Evolutionary conservation across 2,329 filamentous ascomycete species (phyloP).

Genomic region (Thielaviopsis punctulata): DNA sequence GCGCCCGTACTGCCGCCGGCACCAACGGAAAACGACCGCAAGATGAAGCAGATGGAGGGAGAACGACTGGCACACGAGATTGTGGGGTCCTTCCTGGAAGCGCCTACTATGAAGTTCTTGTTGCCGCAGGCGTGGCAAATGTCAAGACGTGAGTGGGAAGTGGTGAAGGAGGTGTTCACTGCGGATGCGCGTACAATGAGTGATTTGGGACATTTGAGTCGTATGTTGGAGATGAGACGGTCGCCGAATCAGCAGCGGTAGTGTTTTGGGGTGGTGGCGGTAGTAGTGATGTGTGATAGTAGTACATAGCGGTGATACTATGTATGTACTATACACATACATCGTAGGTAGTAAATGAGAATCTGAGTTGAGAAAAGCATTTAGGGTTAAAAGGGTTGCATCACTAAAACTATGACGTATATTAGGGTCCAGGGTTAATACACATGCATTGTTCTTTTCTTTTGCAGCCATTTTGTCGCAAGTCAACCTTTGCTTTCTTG

Average conservation of each 20-base stretch:
- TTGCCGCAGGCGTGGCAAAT: slow-evolving; percentile 52
- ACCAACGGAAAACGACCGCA: slow-evolving; percentile 5
- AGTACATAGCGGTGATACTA: not conserved
- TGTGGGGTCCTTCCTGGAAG: slow-evolving; percentile 42
- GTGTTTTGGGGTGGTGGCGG: not conserved
- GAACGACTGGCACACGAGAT: slow-evolving; percentile 43
- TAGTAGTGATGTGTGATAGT: not conserved
- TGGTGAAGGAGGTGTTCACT: slow-evolving; percentile 52
- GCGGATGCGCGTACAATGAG: slow-evolving; percentile 46
- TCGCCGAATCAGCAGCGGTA: slow-evolving; percentile 2
- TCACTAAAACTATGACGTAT: too few relatives aligned
- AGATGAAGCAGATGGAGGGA: slow-evolving; percentile 21
- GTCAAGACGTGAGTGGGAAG: slow-evolving; percentile 53
- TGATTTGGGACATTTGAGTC: slow-evolving; percentile 40
- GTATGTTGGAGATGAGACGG: slow-evolving; percentile 29
- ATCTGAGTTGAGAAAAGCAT: too few relatives aligned
- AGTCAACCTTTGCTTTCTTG: too few relatives aligned
- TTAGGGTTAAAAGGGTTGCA: too few relatives aligned
- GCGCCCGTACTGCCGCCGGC: not conserved
- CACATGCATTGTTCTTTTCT: too few relatives aligned
- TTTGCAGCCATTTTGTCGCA: too few relatives aligned
- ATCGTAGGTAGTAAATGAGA: too few relatives aligned
- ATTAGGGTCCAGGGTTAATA: too few relatives aligned
- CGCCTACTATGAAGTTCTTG: slow-evolving; percentile 51
- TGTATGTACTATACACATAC: too few relatives aligned